A percentile compares a stretch with the other conserved stretches of the same genome.
Evolutionary conservation across 129 eudicot genomes (phyloP).

Genomic region (Flaveria linearis): DNA sequence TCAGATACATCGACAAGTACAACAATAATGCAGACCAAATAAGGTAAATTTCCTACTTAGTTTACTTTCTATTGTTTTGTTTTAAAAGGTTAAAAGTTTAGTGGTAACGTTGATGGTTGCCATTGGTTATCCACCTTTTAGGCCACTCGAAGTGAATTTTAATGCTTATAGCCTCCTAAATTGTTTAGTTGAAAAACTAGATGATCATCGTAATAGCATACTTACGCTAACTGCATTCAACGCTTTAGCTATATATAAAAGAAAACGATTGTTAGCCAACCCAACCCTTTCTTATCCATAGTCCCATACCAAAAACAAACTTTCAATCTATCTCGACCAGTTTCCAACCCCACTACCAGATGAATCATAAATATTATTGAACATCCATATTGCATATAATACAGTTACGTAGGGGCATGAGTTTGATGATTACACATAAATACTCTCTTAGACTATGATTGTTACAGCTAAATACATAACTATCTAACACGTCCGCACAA

Average conservation of each 20-base stretch:
- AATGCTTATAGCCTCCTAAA: neutral
- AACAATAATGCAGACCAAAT: conserved; percentile 47
- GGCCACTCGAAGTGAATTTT: neutral
- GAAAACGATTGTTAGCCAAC: neutral
- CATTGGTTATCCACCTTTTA: neutral
- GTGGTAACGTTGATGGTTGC: neutral
- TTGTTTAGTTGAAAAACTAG: neutral
- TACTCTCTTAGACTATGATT: neutral
- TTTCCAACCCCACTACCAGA: neutral
- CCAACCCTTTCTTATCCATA: neutral
- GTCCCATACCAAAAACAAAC: neutral
- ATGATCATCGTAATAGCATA: neutral
- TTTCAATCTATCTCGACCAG: neutral
- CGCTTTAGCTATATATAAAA: neutral
- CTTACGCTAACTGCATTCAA: neutral
- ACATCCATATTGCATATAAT: neutral
- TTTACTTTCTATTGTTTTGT: neutral
- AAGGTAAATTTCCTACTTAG: conserved; percentile 19
- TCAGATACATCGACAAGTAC: conserved; percentile 85
- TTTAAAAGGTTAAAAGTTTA: neutral
- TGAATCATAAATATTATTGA: neutral
- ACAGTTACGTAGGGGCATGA: neutral
- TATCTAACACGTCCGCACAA: neutral
- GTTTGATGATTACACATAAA: neutral
- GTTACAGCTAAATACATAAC: neutral